Percentiles rank a stretch among this genome's conserved stretches.
Conservation (phyloP, 1,139 yeast species). For the Groenewaldozyma sp. region DNA sequence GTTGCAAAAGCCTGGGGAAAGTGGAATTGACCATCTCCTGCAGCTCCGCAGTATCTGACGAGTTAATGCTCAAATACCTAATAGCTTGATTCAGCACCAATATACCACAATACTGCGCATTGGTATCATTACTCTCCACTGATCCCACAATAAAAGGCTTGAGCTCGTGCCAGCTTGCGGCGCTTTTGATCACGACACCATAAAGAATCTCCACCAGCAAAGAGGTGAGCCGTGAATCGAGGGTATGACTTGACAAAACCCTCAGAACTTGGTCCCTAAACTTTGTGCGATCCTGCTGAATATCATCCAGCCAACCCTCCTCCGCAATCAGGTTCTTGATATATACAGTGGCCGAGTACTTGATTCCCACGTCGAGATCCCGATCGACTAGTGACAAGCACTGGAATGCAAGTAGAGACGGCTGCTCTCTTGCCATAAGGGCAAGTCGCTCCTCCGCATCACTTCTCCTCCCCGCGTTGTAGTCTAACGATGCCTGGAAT, state of each 20-base stretch:
- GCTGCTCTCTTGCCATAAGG: background rate
- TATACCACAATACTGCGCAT: background rate
- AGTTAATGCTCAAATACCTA: background rate
- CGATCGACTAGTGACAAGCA: background rate
- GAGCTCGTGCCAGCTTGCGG: background rate
- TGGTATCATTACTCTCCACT: background rate
- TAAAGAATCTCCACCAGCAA: background rate
- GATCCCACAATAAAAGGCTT: background rate
- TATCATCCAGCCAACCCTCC: background rate
- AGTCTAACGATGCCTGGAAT: background rate
- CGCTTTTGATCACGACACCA: background rate
- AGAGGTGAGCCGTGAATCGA: background rate
- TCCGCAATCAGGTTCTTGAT: background rate
- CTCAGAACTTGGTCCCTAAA: background rate
- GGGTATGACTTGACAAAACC: background rate
- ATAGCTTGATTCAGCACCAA: background rate
- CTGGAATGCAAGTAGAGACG: background rate
- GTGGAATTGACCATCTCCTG: background rate
- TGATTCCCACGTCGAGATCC: background rate
- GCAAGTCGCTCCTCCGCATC: background rate
- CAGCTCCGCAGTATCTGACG: background rate
- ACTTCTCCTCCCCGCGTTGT: background rate
- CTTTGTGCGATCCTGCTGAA: background rate
- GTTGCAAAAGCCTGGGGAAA: background rate
- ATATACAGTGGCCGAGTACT: background rate